A percentile compares a stretch with the other conserved stretches of the same genome.
Evolutionary conservation across 2,329 filamentous ascomycete genomes (phyloP).

Genomic region (Phoma sp.): DNA sequence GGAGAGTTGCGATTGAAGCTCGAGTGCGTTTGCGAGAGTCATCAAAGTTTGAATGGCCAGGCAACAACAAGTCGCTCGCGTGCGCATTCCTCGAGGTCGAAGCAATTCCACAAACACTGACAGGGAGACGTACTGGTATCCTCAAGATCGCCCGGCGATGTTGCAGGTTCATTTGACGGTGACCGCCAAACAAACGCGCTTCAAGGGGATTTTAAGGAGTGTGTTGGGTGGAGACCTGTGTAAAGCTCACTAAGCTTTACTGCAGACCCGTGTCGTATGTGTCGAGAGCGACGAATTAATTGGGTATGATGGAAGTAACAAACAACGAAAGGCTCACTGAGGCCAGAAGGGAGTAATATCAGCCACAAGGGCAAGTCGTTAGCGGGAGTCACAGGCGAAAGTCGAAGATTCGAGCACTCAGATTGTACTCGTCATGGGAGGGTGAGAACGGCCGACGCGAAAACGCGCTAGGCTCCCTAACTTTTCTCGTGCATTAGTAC

Average conservation of each 20-base stretch:
- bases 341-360: slow-evolving; percentile 39
- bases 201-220: slow-evolving; percentile 48
- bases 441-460: slow-evolving; percentile 20
- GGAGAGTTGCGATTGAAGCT: neutral
- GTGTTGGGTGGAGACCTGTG: slow-evolving; percentile 21
- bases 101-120: slow-evolving; percentile 7
- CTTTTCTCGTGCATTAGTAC: slow-evolving; percentile 30
- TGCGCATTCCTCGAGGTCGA: slow-evolving; percentile 13
- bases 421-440: slow-evolving; percentile 35
- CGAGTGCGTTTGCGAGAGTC: neutral
- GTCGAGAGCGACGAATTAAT: slow-evolving; percentile 13
- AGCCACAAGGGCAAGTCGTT: slow-evolving; percentile 32
- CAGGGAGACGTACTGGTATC: slow-evolving; percentile 65
- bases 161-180: slow-evolving; percentile 99
- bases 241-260: slow-evolving; percentile 24
- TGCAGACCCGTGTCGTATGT: slow-evolving; percentile 19
- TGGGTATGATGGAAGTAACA: slow-evolving; percentile 19
- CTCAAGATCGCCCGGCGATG: slow-evolving; percentile 62
- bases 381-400: slow-evolving; percentile 34
- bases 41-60: slow-evolving; percentile 19
- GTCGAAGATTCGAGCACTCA: slow-evolving; percentile 36
- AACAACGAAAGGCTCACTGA: slow-evolving; percentile 26
- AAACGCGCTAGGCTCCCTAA: slow-evolving; percentile 19
- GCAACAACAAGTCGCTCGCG: slow-evolving; percentile 28
- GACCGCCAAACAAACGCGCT: slow-evolving; percentile 91